Conservation (phyloP, 2,329 filamentous ascomycete genomes). For the Botrytis porri region DNA sequence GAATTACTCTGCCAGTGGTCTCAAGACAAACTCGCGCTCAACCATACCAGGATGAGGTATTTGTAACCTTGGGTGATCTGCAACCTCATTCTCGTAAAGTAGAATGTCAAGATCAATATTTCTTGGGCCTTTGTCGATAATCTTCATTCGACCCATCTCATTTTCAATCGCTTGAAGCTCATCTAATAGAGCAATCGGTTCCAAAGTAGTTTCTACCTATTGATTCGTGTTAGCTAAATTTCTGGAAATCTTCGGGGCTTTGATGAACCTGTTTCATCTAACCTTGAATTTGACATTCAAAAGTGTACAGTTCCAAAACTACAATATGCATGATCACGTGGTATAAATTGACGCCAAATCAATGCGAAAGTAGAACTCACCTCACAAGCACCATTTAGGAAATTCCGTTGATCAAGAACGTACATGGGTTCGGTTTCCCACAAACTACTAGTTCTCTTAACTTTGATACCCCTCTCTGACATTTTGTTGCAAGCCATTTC, state of each 20-base stretch:
- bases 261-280: neutral
- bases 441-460: constrained; percentile 78
- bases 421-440: constrained; percentile 99
- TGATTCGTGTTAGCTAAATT: neutral
- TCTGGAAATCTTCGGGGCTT: neutral
- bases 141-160: constrained; percentile 72
- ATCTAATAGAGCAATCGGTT: constrained; percentile 74
- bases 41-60: constrained; percentile 82
- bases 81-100: constrained; percentile 66
- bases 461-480: constrained; percentile 66
- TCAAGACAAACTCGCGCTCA: constrained; percentile 90
- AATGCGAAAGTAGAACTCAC: constrained; percentile 48
- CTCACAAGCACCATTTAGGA: constrained; percentile 91
- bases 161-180: constrained; percentile 81
- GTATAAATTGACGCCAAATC: neutral
- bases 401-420: constrained; percentile 80
- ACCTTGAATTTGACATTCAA: neutral
- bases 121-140: constrained; percentile 88
- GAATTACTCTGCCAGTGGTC: constrained; percentile 74
- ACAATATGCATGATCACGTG: neutral
- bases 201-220: constrained; percentile 72
- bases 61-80: constrained; percentile 70
- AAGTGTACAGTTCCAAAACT: neutral
- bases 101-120: constrained; percentile 95
- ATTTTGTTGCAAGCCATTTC: constrained; percentile 79